A percentile compares a stretch with the other conserved stretches of the same genome.
These are phyloP conservation scores for Backusella australiensis DNA, from an alignment of 192 early-diverging fungal species.

Conservation along the genomic window DNA sequence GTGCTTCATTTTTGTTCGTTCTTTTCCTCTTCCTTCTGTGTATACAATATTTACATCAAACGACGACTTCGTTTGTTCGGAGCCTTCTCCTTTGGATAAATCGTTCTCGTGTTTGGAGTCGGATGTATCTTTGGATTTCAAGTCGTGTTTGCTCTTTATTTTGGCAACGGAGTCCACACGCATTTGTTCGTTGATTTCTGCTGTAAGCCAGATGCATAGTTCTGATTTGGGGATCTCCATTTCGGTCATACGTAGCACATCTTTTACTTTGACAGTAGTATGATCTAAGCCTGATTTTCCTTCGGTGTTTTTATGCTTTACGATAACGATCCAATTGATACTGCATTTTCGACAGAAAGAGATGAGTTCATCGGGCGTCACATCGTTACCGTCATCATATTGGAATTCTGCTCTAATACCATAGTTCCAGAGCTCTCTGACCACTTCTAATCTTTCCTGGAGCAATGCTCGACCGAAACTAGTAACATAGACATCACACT, in stretches of 20 bases:
- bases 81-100: constrained; percentile 33
- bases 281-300: constrained; percentile 25
- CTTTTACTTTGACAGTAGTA: constrained; percentile 67
- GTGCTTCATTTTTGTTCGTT: constrained; percentile 52
- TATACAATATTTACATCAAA: constrained; percentile 49
- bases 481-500: constrained; percentile 77
- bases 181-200: constrained; percentile 67
- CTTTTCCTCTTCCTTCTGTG: constrained; percentile 39
- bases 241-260: constrained; percentile 69
- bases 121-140: constrained; percentile 29
- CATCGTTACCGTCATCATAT: constrained; percentile 63
- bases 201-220: constrained; percentile 55
- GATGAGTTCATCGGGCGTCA: constrained; percentile 64
- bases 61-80: constrained; percentile 26
- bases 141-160: constrained; percentile 34
- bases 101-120: constrained; percentile 23
- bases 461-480: constrained; percentile 76
- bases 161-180: constrained; percentile 55
- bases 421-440: constrained; percentile 75
- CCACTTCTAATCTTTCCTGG: constrained; percentile 73
- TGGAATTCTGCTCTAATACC: constrained; percentile 80
- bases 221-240: constrained; percentile 60
- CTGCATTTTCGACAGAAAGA: constrained; percentile 61
- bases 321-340: constrained; percentile 80
- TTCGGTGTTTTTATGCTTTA: constrained; percentile 56